Base-by-base conservation (phyloP, 805 yeast species). In the Myxozyma sirexii region DNA sequence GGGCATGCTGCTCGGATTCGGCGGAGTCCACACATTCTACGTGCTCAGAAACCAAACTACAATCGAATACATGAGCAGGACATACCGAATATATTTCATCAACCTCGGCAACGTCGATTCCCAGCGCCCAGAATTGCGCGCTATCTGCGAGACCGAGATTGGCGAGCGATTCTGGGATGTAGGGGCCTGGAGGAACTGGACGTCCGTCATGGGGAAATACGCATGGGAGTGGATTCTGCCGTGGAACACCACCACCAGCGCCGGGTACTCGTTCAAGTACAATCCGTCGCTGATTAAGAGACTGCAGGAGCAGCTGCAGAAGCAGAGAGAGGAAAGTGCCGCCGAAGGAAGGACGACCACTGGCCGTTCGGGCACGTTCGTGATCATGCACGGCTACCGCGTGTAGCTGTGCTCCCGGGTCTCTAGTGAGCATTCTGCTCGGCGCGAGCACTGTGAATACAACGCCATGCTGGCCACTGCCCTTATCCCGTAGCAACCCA, bases 201-300 rank as follows among this genome's bases (percentile, higher is more conserved):
- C 23, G 26, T 26, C 55, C 10, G 66, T 66, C 10, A 54, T 66
- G 62, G 68, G 69, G 12, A 38, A 17, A n/a, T 43, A 58, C 26
- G 64, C 62, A 10, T 60, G 67, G 65, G 64, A 66, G 24, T 66
- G 68, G 64, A 6, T 66, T 12, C 51, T 66, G 21, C 69, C 69
- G 24, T 49, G 60, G 55, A 56, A 51, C 44, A 56, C 61, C 4
- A 49, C 59, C 15, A 19, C 13, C 4, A 57, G 47, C n/a, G 46
- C 41, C 31, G 67, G 67, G 6, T 49, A 49, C 29, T 15, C 44
- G 12, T 66, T 66, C 27, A 38, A 47, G 42, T 65, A 54, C 35
- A 63, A 54, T 48, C 48, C 45, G 37, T 35, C 48, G 27, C 27
- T 59, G n/a, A 15, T 64, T 37, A 52, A 43, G 23, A 29, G 39